Evolutionary conservation across 345 rosid genomes (phyloP), one percentile per base, ranked within the genome.

Genomic region (Hibiscus mutabilis): DNA sequence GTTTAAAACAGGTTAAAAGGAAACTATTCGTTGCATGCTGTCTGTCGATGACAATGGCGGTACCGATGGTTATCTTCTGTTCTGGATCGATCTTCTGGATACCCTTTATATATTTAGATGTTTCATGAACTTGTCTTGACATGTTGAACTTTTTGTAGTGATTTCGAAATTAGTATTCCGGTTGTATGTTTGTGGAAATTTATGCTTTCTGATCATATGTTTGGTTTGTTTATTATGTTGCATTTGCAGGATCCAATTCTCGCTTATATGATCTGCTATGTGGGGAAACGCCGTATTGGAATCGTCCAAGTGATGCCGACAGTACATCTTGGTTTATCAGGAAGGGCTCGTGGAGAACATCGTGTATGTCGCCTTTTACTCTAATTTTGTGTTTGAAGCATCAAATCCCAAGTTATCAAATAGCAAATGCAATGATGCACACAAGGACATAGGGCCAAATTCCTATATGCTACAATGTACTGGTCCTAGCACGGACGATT

Each of bases 181-280:
- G 3, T 16, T 21, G 19, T 6, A 37, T 37, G 16, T 18, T 19
- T 13, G 12, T 0, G 0, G 16, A 25, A 25, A 15, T 59, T 55
- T 12, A 44, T 12, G 22, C 24, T 58, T 42, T 37, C 22, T 33
- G 22, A 49, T 29, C 10, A 33, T 68, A 27, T 66, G 59, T 51
- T 75, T 21, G 37, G 49, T 27, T 62, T 18, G 58, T 63, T 37
- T 19, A 33, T 40, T 8, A 40, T 72, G 40, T 73, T 62, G 27
- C 56, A 74, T 42, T 62, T 65, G 16, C 29, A 84, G 89, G 85
- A 74, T 57, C 89, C 3, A 81, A 79, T 47, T 77, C 84, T 65
- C 77, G 88, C 78, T 85, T 88, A 27, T 83, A 75, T 53, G 92
- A 93, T 77, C 89, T 88, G 72, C 73, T 88, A 67, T 72, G 66